These are phyloP conservation scores for Xanthoceras sorbifolium DNA, from an alignment of 345 rosid genomes.

Conservation along the genomic window DNA sequence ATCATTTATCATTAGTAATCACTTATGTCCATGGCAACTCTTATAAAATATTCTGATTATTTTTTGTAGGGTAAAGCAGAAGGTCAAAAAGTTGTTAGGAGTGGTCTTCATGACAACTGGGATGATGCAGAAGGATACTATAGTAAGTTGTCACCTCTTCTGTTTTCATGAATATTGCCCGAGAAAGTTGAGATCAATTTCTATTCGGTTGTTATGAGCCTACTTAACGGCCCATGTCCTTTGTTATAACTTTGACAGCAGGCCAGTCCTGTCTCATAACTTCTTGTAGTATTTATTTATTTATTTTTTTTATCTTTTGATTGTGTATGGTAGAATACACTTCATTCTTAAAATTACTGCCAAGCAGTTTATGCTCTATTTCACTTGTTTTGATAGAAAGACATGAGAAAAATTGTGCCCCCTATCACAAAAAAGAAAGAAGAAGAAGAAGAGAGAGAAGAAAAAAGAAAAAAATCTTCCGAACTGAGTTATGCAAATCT, in stretches of 20 bases:
- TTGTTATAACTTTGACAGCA: neutral
- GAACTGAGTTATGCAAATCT: neutral
- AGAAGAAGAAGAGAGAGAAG: neutral
- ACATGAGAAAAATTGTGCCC: neutral
- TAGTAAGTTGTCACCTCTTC: conserved; percentile 51
- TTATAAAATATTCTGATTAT: conserved; percentile 25
- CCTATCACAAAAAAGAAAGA: neutral
- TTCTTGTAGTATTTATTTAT: neutral
- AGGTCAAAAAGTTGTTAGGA: conserved; percentile 66
- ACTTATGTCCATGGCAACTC: neutral
- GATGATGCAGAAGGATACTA: conserved; percentile 99
- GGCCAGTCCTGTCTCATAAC: neutral
- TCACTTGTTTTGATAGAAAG: neutral
- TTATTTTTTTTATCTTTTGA: neutral
- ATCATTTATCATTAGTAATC: neutral
- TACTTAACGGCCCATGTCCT: neutral
- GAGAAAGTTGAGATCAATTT: neutral
- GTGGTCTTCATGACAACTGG: conserved; percentile 97
- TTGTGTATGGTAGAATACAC: neutral
- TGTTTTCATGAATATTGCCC: neutral
- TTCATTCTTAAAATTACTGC: neutral
- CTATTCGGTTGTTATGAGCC: neutral
- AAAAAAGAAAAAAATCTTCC: neutral
- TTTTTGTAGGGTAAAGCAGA: conserved; percentile 69
- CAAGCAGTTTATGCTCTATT: neutral